Conservation (phyloP, 495 filamentous ascomycete species). For the Xylaria nigripes region DNA sequence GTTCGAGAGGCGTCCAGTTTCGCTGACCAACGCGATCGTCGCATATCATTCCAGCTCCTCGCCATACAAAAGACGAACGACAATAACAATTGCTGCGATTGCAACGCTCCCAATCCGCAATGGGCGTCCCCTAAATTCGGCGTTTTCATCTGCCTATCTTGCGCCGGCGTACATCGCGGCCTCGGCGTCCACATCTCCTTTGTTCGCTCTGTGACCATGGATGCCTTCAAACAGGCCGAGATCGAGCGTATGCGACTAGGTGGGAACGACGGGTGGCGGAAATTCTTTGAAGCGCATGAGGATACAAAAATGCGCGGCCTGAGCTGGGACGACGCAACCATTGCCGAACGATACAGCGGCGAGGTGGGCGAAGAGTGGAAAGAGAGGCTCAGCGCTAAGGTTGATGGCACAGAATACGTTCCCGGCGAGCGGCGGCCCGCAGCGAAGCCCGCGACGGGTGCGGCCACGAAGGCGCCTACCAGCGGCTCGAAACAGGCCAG, state of each 20-base stretch:
- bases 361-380: constrained; percentile 93
- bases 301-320: constrained; percentile 52
- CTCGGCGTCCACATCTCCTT: constrained; percentile 98
- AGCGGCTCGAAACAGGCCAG: constrained; percentile 24
- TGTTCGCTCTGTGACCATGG: constrained; percentile 93
- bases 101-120: constrained; percentile 88
- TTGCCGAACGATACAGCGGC: constrained; percentile 78
- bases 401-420: constrained; percentile 77
- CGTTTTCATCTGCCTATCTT: constrained; percentile 94
- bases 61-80: constrained; percentile 78
- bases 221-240: constrained; percentile 85
- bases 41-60: constrained; percentile 51
- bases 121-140: constrained; percentile 70
- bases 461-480: constrained; percentile 24
- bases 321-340: constrained; percentile 67
- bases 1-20: constrained; percentile 3
- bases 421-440: constrained; percentile 46
- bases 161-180: constrained; percentile 88
- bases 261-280: constrained; percentile 77
- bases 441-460: constrained; percentile 31
- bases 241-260: constrained; percentile 80
- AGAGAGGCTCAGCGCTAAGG: constrained; percentile 75
- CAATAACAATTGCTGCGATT: constrained; percentile 89
- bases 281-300: constrained; percentile 69
- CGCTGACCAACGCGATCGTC: constrained; percentile 1